phyloP scores from a whole-genome alignment of 345 rosid genomes.

The Theobroma cacao region DNA sequence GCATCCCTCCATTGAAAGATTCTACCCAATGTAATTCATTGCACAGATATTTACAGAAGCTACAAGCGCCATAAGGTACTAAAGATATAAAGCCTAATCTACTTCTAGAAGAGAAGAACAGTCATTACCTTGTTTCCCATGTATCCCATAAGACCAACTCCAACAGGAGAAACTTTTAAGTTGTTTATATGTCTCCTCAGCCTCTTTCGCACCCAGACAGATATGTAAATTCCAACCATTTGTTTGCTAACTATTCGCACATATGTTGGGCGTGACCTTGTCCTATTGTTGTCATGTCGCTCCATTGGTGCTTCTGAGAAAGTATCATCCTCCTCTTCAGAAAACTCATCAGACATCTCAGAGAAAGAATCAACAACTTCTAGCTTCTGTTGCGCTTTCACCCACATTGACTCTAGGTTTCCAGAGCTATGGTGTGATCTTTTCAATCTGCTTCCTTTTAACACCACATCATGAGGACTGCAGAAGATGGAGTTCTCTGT shows the following conservation, averaged over 20 bases:
- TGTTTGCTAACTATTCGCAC: slow-evolving; percentile 94
- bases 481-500: slow-evolving; percentile 33
- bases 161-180: slow-evolving; percentile 89
- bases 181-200: slow-evolving; percentile 89
- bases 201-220: slow-evolving; percentile 85
- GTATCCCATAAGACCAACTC: slow-evolving; percentile 99
- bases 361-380: slow-evolving; percentile 37
- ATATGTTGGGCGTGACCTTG: slow-evolving; percentile 43
- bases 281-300: slow-evolving; percentile 21
- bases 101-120: slow-evolving; percentile 4
- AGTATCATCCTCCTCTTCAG: slow-evolving; percentile 53
- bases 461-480: slow-evolving; percentile 35
- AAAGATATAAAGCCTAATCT: background rate
- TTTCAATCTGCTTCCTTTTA: slow-evolving; percentile 42
- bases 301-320: slow-evolving; percentile 35
- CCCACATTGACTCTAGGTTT: slow-evolving; percentile 44
- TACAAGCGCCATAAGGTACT: background rate
- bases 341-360: slow-evolving; percentile 36
- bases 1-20: background rate
- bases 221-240: slow-evolving; percentile 96
- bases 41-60: background rate
- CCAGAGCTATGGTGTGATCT: slow-evolving; percentile 74
- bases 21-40: background rate
- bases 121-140: slow-evolving; percentile 93
- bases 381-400: slow-evolving; percentile 38